phyloP scores from a whole-genome alignment of 495 filamentous ascomycete species.

The Hyaloscypha variabilis region DNA sequence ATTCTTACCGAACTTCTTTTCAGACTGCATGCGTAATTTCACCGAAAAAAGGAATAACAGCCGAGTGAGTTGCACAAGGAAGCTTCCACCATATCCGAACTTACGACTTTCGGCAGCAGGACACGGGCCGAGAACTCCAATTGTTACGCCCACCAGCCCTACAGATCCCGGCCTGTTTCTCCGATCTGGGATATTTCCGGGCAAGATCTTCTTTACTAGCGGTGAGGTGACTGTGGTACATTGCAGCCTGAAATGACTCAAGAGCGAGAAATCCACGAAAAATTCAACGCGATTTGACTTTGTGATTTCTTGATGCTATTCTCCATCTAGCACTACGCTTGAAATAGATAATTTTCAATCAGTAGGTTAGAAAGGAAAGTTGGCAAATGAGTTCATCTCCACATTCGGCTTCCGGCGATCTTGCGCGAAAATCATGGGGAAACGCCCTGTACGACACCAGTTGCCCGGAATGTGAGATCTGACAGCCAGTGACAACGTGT shows the following conservation, averaged over 20 bases:
- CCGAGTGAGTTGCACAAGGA: not conserved
- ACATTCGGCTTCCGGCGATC: too few species aligned
- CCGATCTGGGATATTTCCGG: not conserved
- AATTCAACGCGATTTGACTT: too few species aligned
- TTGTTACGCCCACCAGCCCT: not conserved
- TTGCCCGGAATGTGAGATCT: not conserved
- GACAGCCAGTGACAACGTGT: not conserved
- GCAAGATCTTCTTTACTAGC: not conserved
- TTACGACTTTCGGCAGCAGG: not conserved
- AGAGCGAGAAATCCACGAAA: too few species aligned
- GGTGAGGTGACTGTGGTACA: not conserved
- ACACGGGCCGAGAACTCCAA: not conserved
- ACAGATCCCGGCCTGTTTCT: not conserved
- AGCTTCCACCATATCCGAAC: not conserved
- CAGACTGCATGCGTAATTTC: too few species aligned
- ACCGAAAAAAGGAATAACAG: too few species aligned
- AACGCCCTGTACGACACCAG: not conserved
- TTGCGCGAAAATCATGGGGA: not conserved
- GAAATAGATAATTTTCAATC: too few species aligned
- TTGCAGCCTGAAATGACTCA: too few species aligned
- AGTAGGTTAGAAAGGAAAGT: too few species aligned
- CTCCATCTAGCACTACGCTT: too few species aligned
- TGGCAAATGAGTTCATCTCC: too few species aligned
- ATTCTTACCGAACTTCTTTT: too few species aligned
- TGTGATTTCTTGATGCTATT: too few species aligned